These are phyloP conservation scores for Fusarium nurragi DNA, from an alignment of 2,329 filamentous ascomycete genomes.

Conservation along the genomic window DNA sequence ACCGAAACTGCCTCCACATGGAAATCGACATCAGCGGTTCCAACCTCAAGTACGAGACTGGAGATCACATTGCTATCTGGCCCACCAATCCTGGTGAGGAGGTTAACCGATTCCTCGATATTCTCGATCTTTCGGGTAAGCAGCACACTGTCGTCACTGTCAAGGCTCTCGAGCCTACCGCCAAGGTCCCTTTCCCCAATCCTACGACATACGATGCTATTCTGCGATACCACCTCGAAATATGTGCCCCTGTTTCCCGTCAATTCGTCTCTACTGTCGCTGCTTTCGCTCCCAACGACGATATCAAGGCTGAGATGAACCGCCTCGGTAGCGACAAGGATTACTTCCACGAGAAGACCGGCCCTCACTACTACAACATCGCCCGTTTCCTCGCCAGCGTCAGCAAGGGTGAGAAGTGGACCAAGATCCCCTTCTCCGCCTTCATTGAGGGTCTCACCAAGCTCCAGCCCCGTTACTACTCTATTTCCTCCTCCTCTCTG, in stretches of 20 bases:
- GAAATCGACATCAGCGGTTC: slow-evolving; percentile 92
- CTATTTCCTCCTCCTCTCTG: slow-evolving; percentile 94
- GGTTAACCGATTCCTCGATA: slow-evolving; percentile 86
- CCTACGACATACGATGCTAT: slow-evolving; percentile 97
- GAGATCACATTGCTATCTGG: slow-evolving; percentile 97
- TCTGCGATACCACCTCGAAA: slow-evolving; percentile 95
- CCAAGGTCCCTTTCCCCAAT: slow-evolving; percentile 96
- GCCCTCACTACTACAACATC: slow-evolving; percentile 86
- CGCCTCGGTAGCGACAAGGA: slow-evolving; percentile 93
- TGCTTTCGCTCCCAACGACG: slow-evolving; percentile 87
- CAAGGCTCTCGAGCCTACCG: slow-evolving; percentile 91
- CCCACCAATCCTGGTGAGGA: slow-evolving; percentile 93
- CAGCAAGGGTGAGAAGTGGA: slow-evolving; percentile 79
- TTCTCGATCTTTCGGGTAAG: slow-evolving; percentile 80
- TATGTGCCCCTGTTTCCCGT: slow-evolving; percentile 93
- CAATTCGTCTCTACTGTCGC: slow-evolving; percentile 90
- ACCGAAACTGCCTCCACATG: slow-evolving; percentile 95
- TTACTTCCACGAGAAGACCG: slow-evolving; percentile 89
- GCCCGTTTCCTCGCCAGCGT: slow-evolving; percentile 81
- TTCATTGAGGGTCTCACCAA: slow-evolving; percentile 94
- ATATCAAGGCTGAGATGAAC: slow-evolving; percentile 85
- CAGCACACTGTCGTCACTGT: slow-evolving; percentile 84
- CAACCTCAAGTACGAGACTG: slow-evolving; percentile 92
- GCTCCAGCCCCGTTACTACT: slow-evolving; percentile 98
- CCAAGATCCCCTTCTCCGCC: slow-evolving; percentile 88